Percentiles rank a stretch among this genome's conserved stretches.
These are phyloP conservation scores for Willaertia magna DNA, from an alignment of 208 protist genomes.

Conservation along the genomic window DNA sequence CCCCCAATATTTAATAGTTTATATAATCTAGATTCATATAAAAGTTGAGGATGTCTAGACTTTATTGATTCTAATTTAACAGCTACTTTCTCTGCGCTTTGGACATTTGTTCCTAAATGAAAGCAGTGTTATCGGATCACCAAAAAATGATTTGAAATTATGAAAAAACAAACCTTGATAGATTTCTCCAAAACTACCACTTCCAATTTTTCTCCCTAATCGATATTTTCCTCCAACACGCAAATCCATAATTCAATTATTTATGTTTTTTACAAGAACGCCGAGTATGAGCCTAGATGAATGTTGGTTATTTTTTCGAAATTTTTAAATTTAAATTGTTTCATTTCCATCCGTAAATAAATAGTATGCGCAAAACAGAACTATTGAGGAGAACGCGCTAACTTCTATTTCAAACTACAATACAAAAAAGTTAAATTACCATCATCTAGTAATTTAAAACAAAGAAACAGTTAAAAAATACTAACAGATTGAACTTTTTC, in stretches of 20 bases:
- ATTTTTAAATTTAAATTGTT: too few relatives aligned
- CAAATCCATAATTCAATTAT: neutral
- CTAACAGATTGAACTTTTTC: too few relatives aligned
- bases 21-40: conserved; percentile 56
- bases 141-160: conserved; percentile 7
- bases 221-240: conserved; percentile 84
- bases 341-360: too few relatives aligned
- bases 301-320: too few relatives aligned
- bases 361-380: too few relatives aligned
- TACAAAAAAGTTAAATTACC: too few relatives aligned
- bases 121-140: neutral
- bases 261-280: neutral
- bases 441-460: too few relatives aligned
- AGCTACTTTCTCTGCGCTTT: conserved; percentile 62
- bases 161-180: conserved; percentile 50
- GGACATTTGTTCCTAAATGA: conserved; percentile 39
- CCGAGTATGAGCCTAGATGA: too few relatives aligned
- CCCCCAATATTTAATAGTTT: conserved; percentile 43
- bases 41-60: conserved; percentile 41
- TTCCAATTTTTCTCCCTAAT: conserved; percentile 92
- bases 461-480: too few relatives aligned
- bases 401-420: too few relatives aligned
- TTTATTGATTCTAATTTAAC: conserved; percentile 57
- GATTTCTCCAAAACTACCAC: conserved; percentile 94
- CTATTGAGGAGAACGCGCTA: too few relatives aligned